Evolutionary conservation across 768 basidiomycete species (phyloP), one percentile per base, ranked within the genome.

Genomic region (Naematelia encephala): DNA sequence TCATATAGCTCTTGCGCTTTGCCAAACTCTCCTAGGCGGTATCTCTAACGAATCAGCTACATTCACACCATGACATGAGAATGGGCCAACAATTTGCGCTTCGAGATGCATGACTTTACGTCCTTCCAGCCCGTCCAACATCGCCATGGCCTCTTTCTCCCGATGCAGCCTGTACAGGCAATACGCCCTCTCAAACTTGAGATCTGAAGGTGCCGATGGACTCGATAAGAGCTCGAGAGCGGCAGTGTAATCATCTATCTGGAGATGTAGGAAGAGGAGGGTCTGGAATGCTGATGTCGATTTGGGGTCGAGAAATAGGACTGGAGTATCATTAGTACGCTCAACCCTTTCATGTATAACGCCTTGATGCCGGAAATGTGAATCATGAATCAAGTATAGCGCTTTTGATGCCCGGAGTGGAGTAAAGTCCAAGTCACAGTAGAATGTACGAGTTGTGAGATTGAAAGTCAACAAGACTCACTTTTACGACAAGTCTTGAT

Each of bases 401-500:
- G n/a, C n/a, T n/a, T n/a, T n/a, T n/a, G n/a, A n/a, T n/a, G n/a
- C n/a, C n/a, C n/a, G n/a, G n/a, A n/a, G n/a, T n/a, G n/a, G n/a
- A n/a, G n/a, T n/a, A n/a, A n/a, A n/a, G n/a, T n/a, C n/a, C n/a
- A n/a, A n/a, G n/a, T n/a, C n/a, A n/a, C n/a, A n/a, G n/a, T n/a
- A n/a, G n/a, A n/a, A n/a, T n/a, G n/a, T n/a, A n/a, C n/a, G n/a
- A n/a, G n/a, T n/a, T n/a, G n/a, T 25, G 13, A 45, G 54, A 39
- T 42, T n/a, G 14, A 25, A n/a, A n/a, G n/a, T n/a, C n/a, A n/a
- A n/a, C n/a, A 58, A 22, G 22, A 68, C 78, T 60, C 68, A 90
- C 92, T 88, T 81, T 90, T 91, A 78, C 91, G 87, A 80, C 90
- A 92, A 62, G 91, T 92, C 82, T 87, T 90, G 71, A 91, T 82